Percentiles rank a stretch among this genome's conserved stretches.
Conservation (phyloP, 1,284 basidiomycete species). For the Trametes versicolor region DNA sequence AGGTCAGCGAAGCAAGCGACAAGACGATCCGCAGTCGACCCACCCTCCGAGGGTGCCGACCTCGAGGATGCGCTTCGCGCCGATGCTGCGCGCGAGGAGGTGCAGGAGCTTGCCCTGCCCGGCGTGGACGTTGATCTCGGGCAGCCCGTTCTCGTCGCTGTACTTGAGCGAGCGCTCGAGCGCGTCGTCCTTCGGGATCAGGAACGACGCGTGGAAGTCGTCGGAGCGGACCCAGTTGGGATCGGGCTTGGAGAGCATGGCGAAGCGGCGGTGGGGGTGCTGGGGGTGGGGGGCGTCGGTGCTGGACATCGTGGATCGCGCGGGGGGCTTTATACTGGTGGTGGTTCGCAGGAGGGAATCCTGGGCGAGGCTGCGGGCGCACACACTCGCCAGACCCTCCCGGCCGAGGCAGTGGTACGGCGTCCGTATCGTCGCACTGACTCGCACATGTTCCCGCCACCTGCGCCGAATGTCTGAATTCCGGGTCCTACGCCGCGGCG, state of each 20-base stretch:
- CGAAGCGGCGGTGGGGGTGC: neutral
- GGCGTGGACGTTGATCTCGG: constrained; percentile 61
- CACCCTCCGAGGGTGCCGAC: constrained; percentile 72
- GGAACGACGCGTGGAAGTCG: constrained; percentile 64
- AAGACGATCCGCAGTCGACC: constrained; percentile 26
- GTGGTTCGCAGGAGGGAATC: constrained; percentile 17
- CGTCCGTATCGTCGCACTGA: constrained; percentile 19
- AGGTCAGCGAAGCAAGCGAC: constrained; percentile 19
- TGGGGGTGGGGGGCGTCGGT: constrained; percentile 9
- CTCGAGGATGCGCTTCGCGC: constrained; percentile 64
- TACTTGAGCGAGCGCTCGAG: constrained; percentile 56
- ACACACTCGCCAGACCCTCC: neutral
- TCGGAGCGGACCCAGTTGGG: constrained; percentile 59
- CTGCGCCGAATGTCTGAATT: constrained; percentile 9
- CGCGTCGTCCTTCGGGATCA: constrained; percentile 54
- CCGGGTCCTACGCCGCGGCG: constrained; percentile 14
- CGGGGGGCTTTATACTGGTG: constrained; percentile 21
- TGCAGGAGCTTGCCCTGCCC: constrained; percentile 67
- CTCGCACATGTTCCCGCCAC: constrained; percentile 11
- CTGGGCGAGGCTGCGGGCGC: constrained; percentile 9
- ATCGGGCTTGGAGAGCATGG: constrained; percentile 23
- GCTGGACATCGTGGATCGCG: constrained; percentile 15
- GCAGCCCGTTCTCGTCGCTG: constrained; percentile 55
- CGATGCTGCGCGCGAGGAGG: constrained; percentile 56
- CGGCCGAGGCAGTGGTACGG: constrained; percentile 6